phyloP scores from a whole-genome alignment of 2,329 filamentous ascomycete species.

The Sporothrix brasiliensis region DNA sequence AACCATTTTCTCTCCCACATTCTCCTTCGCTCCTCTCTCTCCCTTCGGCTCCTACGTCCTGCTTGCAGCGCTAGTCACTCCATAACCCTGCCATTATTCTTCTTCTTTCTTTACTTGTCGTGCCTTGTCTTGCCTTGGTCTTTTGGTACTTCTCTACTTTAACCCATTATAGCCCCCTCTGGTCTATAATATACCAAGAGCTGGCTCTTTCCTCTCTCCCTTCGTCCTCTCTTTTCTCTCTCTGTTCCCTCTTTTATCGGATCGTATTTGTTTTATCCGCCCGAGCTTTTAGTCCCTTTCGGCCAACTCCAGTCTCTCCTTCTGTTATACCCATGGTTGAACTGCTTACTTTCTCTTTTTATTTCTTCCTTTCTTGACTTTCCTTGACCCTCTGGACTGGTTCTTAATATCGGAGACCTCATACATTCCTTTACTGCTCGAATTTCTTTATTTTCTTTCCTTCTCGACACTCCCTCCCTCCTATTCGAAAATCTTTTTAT shows the following conservation, averaged over 20 bases:
- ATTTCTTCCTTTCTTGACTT: slow-evolving; percentile 46
- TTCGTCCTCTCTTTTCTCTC: slow-evolving; percentile 41
- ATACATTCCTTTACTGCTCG: slow-evolving; percentile 47
- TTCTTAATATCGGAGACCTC: slow-evolving; percentile 49
- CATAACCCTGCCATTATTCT: slow-evolving; percentile 49
- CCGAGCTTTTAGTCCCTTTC: slow-evolving; percentile 14
- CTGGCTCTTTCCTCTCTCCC: slow-evolving; percentile 52
- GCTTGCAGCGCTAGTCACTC: slow-evolving; percentile 53
- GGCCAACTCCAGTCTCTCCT: slow-evolving; percentile 12
- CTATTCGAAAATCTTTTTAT: slow-evolving; percentile 1
- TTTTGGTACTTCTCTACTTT: slow-evolving; percentile 14
- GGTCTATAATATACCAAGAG: slow-evolving; percentile 56
- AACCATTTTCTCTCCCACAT: not conserved
- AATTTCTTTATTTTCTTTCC: not conserved
- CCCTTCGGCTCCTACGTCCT: slow-evolving; percentile 9
- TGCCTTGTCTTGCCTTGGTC: not conserved
- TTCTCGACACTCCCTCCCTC: slow-evolving; percentile 4
- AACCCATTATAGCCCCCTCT: slow-evolving; percentile 46
- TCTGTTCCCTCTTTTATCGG: slow-evolving; percentile 32
- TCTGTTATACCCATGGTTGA: slow-evolving; percentile 43
- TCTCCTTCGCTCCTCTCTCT: slow-evolving; percentile 36
- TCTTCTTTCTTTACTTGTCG: not conserved
- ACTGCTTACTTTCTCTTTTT: slow-evolving; percentile 47
- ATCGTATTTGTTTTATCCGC: slow-evolving; percentile 16
- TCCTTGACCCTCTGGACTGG: slow-evolving; percentile 32